phyloP scores from a whole-genome alignment of 106 monocot genomes.

The Dendrobium officinale region DNA sequence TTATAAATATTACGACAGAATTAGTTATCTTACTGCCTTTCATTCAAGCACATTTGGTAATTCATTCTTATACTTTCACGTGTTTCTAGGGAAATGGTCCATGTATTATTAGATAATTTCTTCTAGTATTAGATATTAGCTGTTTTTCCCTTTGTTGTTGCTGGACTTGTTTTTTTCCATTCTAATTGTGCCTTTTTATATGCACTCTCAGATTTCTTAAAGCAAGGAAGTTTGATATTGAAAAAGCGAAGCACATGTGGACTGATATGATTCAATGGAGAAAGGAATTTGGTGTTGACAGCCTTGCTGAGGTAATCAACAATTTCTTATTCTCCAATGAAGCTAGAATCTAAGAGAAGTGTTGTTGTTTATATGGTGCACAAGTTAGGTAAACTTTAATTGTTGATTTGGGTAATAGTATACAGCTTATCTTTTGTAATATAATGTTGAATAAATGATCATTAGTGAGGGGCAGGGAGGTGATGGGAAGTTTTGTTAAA shows the following conservation, averaged over 20 bases:
- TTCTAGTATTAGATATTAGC: not conserved
- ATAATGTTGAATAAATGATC: not conserved
- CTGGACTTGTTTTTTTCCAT: not conserved
- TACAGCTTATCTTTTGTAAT: too few species aligned
- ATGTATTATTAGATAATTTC: not conserved
- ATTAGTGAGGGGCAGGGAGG: not conserved
- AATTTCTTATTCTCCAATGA: not conserved
- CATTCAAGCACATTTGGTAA: not conserved
- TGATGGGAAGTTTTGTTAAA: not conserved
- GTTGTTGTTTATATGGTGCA: not conserved
- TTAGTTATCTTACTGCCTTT: too few species aligned
- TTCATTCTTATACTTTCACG: not conserved
- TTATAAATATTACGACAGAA: not conserved
- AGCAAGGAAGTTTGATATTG: constrained; percentile 76
- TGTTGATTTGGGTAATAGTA: not conserved
- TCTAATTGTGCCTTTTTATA: not conserved
- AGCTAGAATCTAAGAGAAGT: not conserved
- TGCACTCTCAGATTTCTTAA: constrained; percentile 48
- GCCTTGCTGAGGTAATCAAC: constrained; percentile 31
- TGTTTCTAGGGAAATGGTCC: not conserved
- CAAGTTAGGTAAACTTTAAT: not conserved
- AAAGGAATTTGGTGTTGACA: constrained; percentile 54
- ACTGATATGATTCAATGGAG: constrained; percentile 76
- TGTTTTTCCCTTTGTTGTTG: not conserved
- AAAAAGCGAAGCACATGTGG: constrained; percentile 88